Base-by-base conservation (phyloP, 192 early-diverging fungal genomes). In the Phycomyces blakesleeanus region DNA sequence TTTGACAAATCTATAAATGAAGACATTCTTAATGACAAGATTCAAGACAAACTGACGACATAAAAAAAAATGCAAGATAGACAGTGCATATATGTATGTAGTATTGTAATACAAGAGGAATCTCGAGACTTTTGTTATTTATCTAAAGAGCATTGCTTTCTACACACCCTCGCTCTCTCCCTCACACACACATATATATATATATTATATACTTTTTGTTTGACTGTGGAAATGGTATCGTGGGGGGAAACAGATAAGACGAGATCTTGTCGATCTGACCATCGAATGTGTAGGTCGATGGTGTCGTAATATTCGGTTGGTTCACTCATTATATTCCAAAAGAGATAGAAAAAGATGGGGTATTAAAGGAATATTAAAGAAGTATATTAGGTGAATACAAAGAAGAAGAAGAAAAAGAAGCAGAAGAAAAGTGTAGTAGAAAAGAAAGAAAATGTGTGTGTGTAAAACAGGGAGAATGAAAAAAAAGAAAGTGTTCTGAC, bases 201-300 rank as follows among this genome's bases (percentile, higher is more conserved):
- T 6, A 39, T 18, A 20, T 21, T 29, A 25, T 34, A 34, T 74
- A 83, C 80, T 64, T 78, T 79, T 10, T 77, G 64, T 51, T 83
- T 83, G 24, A 83, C 42, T 14, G 57, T 49, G 21, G 54, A 55
- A 51, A 83, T 70, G 7, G 77, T 69, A 27, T 77, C 75, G 3
- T 25, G 15, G 0, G 64, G 67, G 10, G 73, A 55, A 9, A 70
- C 54, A 16, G 38, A 53, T 12, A 78, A 51, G 14, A 68, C 22
- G 14, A 78, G 60, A 34, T 78, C 76, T n/a, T 75, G 69, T 53
- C 62, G 55, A 39, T 78, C 69, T n/a, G 68, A 68, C 61, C 68
- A 78, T 55, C 76, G 66, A 41, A 75, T 60, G 34, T 74, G 73
- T 11, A 78, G 26, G 26, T 76, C 74, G 26, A 71, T 53, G 5